Evolutionary conservation across 2,329 filamentous ascomycete genomes (phyloP).

Genomic region (Colletotrichum spaethianum): DNA sequence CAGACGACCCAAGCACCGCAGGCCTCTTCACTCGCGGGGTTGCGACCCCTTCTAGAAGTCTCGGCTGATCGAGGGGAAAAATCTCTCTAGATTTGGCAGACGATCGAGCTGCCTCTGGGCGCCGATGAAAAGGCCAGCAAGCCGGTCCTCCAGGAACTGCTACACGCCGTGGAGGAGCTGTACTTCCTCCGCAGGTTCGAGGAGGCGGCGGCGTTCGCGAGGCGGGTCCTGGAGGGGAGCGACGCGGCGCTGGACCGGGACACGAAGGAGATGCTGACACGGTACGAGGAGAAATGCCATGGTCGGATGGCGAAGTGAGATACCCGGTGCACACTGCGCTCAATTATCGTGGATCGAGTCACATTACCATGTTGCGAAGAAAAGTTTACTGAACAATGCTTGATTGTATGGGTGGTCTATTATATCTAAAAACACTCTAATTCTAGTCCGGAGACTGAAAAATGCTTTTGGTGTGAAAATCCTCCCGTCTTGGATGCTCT

Average conservation of each 20-base stretch:
- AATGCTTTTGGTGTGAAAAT: conserved; percentile 6
- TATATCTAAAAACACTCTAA: conserved; percentile 21
- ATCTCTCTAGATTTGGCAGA: conserved; percentile 58
- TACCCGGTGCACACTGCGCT: neutral
- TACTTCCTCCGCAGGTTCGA: conserved; percentile 67
- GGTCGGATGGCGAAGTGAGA: conserved; percentile 45
- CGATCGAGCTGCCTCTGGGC: conserved; percentile 58
- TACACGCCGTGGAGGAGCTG: conserved; percentile 71
- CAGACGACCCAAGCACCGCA: neutral
- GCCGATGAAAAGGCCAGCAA: conserved; percentile 54
- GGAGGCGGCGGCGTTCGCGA: conserved; percentile 60
- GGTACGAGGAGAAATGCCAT: conserved; percentile 60
- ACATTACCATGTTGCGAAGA: neutral
- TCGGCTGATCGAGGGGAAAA: neutral
- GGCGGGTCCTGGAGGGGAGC: conserved; percentile 51
- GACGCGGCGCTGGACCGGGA: conserved; percentile 59
- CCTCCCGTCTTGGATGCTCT: conserved; percentile 21
- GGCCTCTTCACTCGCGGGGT: neutral
- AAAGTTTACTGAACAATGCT: conserved; percentile 18
- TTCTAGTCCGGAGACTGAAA: conserved; percentile 7
- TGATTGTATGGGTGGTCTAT: conserved; percentile 25
- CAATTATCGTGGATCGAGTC: neutral
- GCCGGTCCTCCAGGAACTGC: conserved; percentile 62
- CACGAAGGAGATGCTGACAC: conserved; percentile 54
- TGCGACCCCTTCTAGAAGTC: neutral